These are phyloP conservation scores for Cucurbitaria berberidis DNA, from an alignment of 2,329 filamentous ascomycete genomes.

Conservation along the genomic window DNA sequence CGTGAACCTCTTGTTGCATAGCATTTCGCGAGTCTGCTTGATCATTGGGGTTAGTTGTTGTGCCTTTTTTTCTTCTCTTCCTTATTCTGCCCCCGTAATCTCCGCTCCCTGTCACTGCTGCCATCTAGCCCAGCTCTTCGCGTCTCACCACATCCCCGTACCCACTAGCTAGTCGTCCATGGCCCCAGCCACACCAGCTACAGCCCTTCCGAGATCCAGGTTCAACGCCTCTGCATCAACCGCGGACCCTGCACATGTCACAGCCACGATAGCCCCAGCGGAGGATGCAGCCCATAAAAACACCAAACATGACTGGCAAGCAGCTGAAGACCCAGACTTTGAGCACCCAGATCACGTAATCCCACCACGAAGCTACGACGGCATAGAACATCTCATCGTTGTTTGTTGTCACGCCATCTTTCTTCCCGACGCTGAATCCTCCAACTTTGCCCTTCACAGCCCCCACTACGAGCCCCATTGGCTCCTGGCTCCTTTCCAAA, in stretches of 20 bases:
- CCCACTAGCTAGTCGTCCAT: slow-evolving; percentile 16
- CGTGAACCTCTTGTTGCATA: neutral
- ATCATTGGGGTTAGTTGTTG: no score
- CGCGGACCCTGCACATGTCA: neutral
- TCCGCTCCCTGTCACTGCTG: neutral
- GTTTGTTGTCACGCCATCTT: slow-evolving; percentile 88
- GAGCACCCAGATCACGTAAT: slow-evolving; percentile 38
- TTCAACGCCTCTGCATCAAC: slow-evolving; percentile 17
- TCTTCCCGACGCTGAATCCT: slow-evolving; percentile 40
- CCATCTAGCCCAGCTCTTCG: neutral
- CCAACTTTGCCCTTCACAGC: slow-evolving; percentile 35
- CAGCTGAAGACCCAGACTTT: slow-evolving; percentile 26
- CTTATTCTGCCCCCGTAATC: no score
- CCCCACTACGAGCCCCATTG: slow-evolving; percentile 53
- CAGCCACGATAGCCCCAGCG: slow-evolving; percentile 13
- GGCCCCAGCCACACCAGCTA: slow-evolving; percentile 38
- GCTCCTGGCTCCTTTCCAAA: slow-evolving; percentile 78
- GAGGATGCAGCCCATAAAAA: slow-evolving; percentile 6
- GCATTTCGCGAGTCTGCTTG: no score
- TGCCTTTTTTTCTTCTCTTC: no score
- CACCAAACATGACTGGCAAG: slow-evolving; percentile 4
- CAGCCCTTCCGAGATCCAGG: slow-evolving; percentile 42
- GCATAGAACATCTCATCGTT: slow-evolving; percentile 66
- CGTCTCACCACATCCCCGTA: slow-evolving; percentile 14
- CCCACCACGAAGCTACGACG: slow-evolving; percentile 31